Percentiles rank a stretch among this genome's conserved stretches.
Evolutionary conservation across 2,329 filamentous ascomycete species (phyloP).

Genomic region (Orbilia blumenaviensis): DNA sequence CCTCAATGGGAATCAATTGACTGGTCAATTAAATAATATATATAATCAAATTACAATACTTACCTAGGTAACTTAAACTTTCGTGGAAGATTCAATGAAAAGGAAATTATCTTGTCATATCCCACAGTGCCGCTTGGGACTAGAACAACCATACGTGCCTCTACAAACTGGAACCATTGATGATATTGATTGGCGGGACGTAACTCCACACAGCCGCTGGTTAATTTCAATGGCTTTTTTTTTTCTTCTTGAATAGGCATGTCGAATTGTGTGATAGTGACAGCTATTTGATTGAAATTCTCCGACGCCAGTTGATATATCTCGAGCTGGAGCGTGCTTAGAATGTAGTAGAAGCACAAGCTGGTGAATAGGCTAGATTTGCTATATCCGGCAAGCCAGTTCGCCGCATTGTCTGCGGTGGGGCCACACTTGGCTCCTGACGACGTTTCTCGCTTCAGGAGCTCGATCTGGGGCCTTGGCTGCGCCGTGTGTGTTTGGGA

Average conservation of each 20-base stretch:
- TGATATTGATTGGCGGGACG: not conserved
- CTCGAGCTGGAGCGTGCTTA: not conserved
- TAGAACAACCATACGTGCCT: not conserved
- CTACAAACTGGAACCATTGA: not conserved
- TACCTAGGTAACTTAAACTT: too few relatives aligned
- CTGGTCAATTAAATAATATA: too few relatives aligned
- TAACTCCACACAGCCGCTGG: slow-evolving; percentile 14
- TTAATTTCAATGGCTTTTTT: too few relatives aligned
- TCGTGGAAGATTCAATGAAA: too few relatives aligned
- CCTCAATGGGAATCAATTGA: slow-evolving; percentile 10
- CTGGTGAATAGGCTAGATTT: slow-evolving; percentile 23
- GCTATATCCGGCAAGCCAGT: slow-evolving; percentile 33
- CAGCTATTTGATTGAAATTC: slow-evolving; percentile 23
- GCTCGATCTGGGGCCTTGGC: slow-evolving; percentile 52
- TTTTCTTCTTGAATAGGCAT: slow-evolving; percentile 28
- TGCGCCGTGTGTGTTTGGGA: slow-evolving; percentile 53
- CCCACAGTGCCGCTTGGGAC: not conserved
- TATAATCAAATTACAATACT: too few relatives aligned
- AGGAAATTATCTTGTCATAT: too few relatives aligned
- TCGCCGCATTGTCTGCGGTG: slow-evolving; percentile 52
- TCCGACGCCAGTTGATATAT: slow-evolving; percentile 13
- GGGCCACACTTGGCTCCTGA: slow-evolving; percentile 51
- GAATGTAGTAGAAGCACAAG: not conserved
- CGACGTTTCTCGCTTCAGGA: slow-evolving; percentile 54
- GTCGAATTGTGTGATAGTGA: slow-evolving; percentile 4